Evolutionary conservation across 129 eudicot genomes (phyloP), one percentile per base, ranked within the genome.

Genomic region (Artemisia argyi): DNA sequence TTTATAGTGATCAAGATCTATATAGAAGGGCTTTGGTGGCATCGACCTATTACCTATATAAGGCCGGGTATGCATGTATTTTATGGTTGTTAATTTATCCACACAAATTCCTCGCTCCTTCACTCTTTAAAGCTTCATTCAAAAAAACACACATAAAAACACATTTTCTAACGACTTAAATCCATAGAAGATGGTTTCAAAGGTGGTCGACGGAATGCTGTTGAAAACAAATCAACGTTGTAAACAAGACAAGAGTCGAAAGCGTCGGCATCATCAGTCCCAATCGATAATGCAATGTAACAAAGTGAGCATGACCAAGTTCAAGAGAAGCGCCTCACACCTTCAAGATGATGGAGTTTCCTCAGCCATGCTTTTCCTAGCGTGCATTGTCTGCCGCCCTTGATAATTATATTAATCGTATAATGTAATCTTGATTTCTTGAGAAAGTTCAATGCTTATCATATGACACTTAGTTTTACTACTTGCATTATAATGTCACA

Each of bases 341-440:
- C 86, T 88, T 51, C 77, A 85, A 76, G 87, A 83, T 59, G 96
- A 85, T 53, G 96, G 84, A 13, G 30, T 80, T 66, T 85, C 88
- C 17, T 69, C 91, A 4, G 91, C 89, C 28, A 85, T 88, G 30
- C 80, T 88, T 47, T 51, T 83, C 10, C 85, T 85, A 12, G 96
- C 91, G 58, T 82, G 89, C 81, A 79, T 89, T n/a, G 89, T 82
- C 12, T 83, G 78, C 76, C 39, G 67, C 82, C 63, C 50, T 28
- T n/a, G 62, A 30, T 26, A n/a, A n/a, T n/a, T n/a, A n/a, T n/a
- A n/a, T 48, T 30, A 69, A 53, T 6, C 44, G 10, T 20, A 5
- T 50, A 24, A 5, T 3, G 58, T 13, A 13, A 20, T 68, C 60
- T 65, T 20, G 8, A 24, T 5, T 22, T 24, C 8, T 20, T 24